Evolutionary conservation across 2,329 filamentous ascomycete species (phyloP).

Genomic region (Aureobasidium sp.): DNA sequence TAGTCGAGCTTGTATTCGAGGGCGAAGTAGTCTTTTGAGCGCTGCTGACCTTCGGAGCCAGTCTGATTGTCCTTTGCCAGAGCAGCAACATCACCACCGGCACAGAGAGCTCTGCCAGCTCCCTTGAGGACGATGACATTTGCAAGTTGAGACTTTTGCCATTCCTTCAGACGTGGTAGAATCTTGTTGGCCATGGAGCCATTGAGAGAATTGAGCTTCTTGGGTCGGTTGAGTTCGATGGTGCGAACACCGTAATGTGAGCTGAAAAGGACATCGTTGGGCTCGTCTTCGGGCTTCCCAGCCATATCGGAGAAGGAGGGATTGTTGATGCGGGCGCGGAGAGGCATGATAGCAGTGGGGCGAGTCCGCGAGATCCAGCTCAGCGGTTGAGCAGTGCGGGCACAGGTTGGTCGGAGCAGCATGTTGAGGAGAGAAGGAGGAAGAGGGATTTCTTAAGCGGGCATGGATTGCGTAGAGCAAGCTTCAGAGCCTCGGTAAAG

Average conservation of each 20-base stretch:
- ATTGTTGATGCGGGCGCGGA: conserved; percentile 53
- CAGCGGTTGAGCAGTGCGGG: conserved; percentile 34
- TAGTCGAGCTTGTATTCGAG: conserved; percentile 97
- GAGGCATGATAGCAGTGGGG: conserved; percentile 55
- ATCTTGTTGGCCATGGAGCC: conserved; percentile 96
- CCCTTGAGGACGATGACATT: conserved; percentile 92
- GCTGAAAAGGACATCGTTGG: conserved; percentile 88
- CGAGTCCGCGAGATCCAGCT: conserved; percentile 20
- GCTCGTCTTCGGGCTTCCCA: conserved; percentile 56
- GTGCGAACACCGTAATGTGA: conserved; percentile 82
- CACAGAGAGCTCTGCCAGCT: conserved; percentile 79
- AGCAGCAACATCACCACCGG: conserved; percentile 80
- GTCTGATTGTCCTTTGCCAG: conserved; percentile 68
- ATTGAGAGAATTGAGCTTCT: conserved; percentile 87
- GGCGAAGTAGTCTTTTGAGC: conserved; percentile 78
- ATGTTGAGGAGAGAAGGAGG: conserved; percentile 28
- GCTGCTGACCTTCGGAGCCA: conserved; percentile 61
- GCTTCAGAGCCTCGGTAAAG: conserved; percentile 16
- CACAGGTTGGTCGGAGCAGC: conserved; percentile 38
- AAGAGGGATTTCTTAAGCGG: conserved; percentile 3
- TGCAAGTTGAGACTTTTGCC: conserved; percentile 89
- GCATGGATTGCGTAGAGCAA: conserved; percentile 10
- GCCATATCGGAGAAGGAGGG: conserved; percentile 23
- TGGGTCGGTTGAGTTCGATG: conserved; percentile 87
- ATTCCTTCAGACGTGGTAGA: conserved; percentile 75